These are phyloP conservation scores for Pseudoperonospora humuli DNA, from an alignment of 352 stramenopile genomes.

Conservation along the genomic window DNA sequence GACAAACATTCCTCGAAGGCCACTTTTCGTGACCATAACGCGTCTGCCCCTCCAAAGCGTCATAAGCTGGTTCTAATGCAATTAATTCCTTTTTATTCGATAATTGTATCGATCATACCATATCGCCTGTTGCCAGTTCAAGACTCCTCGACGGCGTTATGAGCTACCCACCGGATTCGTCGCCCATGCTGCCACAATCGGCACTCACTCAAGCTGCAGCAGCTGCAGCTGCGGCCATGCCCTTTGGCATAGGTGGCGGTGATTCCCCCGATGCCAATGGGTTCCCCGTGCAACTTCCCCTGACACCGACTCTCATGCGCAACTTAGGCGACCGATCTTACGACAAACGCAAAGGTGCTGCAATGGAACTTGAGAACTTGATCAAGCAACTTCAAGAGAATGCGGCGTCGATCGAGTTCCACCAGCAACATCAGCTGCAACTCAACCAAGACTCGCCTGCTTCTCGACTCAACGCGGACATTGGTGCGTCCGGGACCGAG, in stretches of 20 bases:
- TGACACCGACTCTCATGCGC: conserved; percentile 72
- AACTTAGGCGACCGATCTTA: conserved; percentile 97
- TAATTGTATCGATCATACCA: too few species aligned
- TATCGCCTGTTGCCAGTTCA: too few species aligned
- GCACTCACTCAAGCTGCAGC: conserved; percentile 38
- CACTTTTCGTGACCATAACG: too few species aligned
- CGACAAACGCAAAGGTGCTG: conserved; percentile 99
- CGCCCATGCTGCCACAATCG: conserved; percentile 54
- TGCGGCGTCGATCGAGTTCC: conserved; percentile 66
- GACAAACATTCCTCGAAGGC: too few species aligned
- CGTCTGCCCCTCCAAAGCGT: too few species aligned
- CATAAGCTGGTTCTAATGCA: too few species aligned
- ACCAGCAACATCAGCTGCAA: conserved; percentile 48
- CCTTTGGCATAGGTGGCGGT: conserved; percentile 26
- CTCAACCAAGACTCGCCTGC: conserved; percentile 13
- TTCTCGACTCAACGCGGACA: conserved; percentile 7
- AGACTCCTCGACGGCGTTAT: too few species aligned
- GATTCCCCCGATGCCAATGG: conserved; percentile 20
- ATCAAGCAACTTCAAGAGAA: conserved; percentile 96
- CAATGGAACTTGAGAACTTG: conserved; percentile 97
- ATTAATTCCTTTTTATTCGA: too few species aligned
- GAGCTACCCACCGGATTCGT: conserved; percentile 25
- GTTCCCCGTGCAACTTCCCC: conserved; percentile 54
- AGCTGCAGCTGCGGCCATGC: conserved; percentile 35
- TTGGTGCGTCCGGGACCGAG: conserved; percentile 11